A percentile compares a stretch with the other conserved stretches of the same genome.
phyloP scores from a whole-genome alignment of 1,284 basidiomycete genomes.

The Leccinum fallax region DNA sequence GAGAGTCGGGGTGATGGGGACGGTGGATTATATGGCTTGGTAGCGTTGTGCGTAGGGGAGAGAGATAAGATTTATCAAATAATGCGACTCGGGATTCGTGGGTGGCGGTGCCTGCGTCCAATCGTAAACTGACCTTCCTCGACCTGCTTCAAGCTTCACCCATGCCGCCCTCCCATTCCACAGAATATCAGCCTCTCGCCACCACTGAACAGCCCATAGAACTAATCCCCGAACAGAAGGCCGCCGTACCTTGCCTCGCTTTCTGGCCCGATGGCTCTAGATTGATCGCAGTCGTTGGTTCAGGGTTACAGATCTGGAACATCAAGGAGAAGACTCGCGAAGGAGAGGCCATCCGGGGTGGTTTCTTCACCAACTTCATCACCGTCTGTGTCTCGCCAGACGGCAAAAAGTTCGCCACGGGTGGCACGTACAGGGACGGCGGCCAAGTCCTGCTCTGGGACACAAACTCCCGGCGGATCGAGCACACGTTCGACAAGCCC shows the following conservation, averaged over 20 bases:
- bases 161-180: constrained; percentile 16
- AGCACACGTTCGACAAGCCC: constrained; percentile 29
- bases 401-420: constrained; percentile 30
- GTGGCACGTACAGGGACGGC: constrained; percentile 28
- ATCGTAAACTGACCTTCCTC: constrained; percentile 6
- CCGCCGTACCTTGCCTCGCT: constrained; percentile 22
- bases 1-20: neutral
- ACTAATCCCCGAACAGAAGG: constrained; percentile 25
- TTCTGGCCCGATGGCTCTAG: constrained; percentile 32
- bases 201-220: constrained; percentile 14
- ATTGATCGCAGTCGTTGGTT: constrained; percentile 31
- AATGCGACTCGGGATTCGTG: neutral
- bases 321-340: constrained; percentile 23
- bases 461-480: constrained; percentile 22
- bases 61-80: constrained; percentile 14
- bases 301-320: constrained; percentile 31
- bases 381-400: constrained; percentile 28
- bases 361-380: constrained; percentile 32
- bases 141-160: constrained; percentile 7
- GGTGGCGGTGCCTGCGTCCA: constrained; percentile 20
- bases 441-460: constrained; percentile 30
- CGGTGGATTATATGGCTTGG: neutral
- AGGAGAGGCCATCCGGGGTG: constrained; percentile 25
- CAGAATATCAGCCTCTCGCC: constrained; percentile 4
- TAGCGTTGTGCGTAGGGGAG: neutral